These are phyloP conservation scores for Taphrina wiesneri DNA, from an alignment of 1,139 yeast species.

Conservation along the genomic window DNA sequence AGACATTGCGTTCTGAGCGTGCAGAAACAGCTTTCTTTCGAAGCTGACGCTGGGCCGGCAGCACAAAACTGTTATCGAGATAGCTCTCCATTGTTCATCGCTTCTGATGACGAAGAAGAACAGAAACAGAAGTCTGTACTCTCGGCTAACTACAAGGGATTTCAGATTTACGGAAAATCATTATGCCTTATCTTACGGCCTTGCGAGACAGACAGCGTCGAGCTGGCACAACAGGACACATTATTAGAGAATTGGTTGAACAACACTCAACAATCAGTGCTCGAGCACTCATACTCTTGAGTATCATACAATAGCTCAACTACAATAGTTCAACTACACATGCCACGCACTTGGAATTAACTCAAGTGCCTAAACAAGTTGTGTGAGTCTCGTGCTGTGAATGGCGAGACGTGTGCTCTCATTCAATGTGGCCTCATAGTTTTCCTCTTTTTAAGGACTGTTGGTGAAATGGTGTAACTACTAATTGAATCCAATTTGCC, in stretches of 20 bases:
- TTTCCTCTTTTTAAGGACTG: too few relatives aligned
- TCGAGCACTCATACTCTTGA: too few relatives aligned
- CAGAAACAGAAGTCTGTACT: conserved; percentile 13
- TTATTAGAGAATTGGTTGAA: conserved; percentile 7
- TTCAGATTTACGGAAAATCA: conserved; percentile 13
- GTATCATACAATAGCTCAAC: too few relatives aligned
- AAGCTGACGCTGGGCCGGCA: too few relatives aligned
- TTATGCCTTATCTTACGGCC: neutral
- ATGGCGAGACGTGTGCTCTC: too few relatives aligned
- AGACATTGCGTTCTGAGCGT: conserved; percentile 15
- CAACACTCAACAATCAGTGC: neutral
- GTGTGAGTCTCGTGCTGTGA: too few relatives aligned
- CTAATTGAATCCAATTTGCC: too few relatives aligned
- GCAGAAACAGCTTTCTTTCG: neutral
- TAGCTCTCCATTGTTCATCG: conserved; percentile 23
- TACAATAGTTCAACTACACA: too few relatives aligned
- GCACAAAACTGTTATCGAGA: neutral
- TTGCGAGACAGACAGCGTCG: neutral
- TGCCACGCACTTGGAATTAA: too few relatives aligned
- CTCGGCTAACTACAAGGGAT: conserved; percentile 17
- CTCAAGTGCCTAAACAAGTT: too few relatives aligned
- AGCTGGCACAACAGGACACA: neutral
- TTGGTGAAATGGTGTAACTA: too few relatives aligned
- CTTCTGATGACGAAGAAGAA: conserved; percentile 20
- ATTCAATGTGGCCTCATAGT: too few relatives aligned